A percentile compares a stretch with the other conserved stretches of the same genome.
These are phyloP conservation scores for Dictyostelium gargantuum DNA, from an alignment of 208 protist genomes.

Conservation along the genomic window DNA sequence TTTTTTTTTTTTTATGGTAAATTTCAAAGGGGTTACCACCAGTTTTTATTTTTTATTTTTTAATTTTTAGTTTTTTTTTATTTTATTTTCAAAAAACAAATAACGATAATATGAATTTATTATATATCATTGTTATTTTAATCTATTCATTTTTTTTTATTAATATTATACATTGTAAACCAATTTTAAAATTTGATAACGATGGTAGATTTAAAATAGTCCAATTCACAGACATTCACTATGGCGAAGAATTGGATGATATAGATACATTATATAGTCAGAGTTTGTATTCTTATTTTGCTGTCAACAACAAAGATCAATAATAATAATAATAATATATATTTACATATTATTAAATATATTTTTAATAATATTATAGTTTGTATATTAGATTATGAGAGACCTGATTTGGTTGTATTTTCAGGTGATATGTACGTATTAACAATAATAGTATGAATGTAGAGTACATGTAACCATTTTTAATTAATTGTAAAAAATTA, in stretches of 20 bases:
- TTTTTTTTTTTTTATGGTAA: no score
- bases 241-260: not conserved
- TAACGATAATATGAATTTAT: no score
- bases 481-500: no score
- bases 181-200: not conserved
- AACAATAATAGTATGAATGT: no score
- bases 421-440: constrained; percentile 51
- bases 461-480: no score
- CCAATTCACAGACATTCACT: constrained; percentile 33
- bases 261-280: not conserved
- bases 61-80: no score
- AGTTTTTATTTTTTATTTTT: no score
- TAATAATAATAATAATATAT: not conserved
- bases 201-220: not conserved
- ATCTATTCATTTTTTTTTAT: no score
- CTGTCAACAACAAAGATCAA: not conserved
- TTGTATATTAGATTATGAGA: not conserved
- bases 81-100: no score
- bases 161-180: not conserved
- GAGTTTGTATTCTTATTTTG: not conserved
- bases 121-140: no score
- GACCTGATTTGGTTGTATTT: constrained; percentile 17
- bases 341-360: not conserved
- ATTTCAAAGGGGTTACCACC: no score
- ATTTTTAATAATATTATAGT: not conserved